phyloP scores from a whole-genome alignment of 768 basidiomycete species.

The Pleurotus eryngii region DNA sequence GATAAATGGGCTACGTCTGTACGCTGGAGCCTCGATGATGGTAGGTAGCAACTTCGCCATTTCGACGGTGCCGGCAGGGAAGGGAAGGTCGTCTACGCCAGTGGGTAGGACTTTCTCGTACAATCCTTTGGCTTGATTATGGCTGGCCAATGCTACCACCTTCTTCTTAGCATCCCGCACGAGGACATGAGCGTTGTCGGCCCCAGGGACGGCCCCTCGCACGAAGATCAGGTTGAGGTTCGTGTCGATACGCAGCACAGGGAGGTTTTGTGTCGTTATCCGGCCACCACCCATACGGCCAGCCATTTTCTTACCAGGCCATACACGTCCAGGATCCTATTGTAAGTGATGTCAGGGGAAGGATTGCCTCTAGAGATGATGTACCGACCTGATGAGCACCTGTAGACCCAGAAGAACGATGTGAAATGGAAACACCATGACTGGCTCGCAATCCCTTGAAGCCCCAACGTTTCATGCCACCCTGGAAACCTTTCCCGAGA shows the following conservation, averaged over 20 bases:
- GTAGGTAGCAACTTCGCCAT: slow-evolving; percentile 64
- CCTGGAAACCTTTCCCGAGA: slow-evolving; percentile 96
- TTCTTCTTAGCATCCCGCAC: slow-evolving; percentile 91
- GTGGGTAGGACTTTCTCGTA: slow-evolving; percentile 79
- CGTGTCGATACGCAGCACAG: slow-evolving; percentile 86
- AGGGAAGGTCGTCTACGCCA: slow-evolving; percentile 82
- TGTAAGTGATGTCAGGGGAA: not conserved
- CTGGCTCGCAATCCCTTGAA: slow-evolving; percentile 90
- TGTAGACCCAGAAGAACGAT: slow-evolving; percentile 89
- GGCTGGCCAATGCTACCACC: slow-evolving; percentile 54
- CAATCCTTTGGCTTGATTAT: slow-evolving; percentile 67
- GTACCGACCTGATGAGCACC: slow-evolving; percentile 86
- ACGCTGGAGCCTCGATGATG: slow-evolving; percentile 68
- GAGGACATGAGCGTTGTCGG: slow-evolving; percentile 84
- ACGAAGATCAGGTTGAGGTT: slow-evolving; percentile 86
- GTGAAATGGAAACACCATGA: slow-evolving; percentile 94
- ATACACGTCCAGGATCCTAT: slow-evolving; percentile 93
- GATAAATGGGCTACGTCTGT: slow-evolving; percentile 75
- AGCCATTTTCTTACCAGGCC: slow-evolving; percentile 98
- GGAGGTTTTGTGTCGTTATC: slow-evolving; percentile 82
- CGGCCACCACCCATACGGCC: slow-evolving; percentile 86
- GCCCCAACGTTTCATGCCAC: slow-evolving; percentile 94
- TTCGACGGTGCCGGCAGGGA: slow-evolving; percentile 85
- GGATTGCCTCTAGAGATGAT: not conserved
- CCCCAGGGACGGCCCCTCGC: slow-evolving; percentile 86